A percentile compares a stretch with the other conserved stretches of the same genome.
These are phyloP conservation scores for Gigaspora rosea DNA, from an alignment of 192 early-diverging fungal species.

Conservation along the genomic window DNA sequence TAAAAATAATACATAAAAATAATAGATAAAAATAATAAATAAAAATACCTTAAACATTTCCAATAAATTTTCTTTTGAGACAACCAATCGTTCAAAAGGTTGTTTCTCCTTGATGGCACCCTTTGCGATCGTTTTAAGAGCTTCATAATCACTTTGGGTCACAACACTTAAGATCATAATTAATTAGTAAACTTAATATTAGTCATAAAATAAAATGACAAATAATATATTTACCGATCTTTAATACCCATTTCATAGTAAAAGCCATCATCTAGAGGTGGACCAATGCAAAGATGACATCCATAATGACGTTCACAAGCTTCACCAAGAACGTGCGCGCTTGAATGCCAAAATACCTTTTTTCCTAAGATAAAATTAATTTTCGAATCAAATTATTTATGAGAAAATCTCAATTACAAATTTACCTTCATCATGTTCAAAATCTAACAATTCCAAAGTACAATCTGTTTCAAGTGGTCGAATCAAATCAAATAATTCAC, in stretches of 20 bases:
- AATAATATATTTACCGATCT: slow-evolving; percentile 49
- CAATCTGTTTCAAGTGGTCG: slow-evolving; percentile 84
- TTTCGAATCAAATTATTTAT: neutral
- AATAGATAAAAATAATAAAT: neutral
- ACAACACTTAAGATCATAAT: slow-evolving; percentile 49
- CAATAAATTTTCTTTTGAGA: slow-evolving; percentile 87
- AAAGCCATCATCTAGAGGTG: slow-evolving; percentile 94
- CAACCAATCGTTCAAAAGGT: slow-evolving; percentile 84
- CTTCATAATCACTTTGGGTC: slow-evolving; percentile 79
- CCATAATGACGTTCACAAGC: slow-evolving; percentile 97
- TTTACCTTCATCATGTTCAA: slow-evolving; percentile 85
- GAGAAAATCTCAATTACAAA: neutral
- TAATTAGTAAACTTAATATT: neutral
- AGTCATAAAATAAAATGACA: neutral
- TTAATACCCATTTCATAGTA: slow-evolving; percentile 91
- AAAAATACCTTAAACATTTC: slow-evolving; percentile 85
- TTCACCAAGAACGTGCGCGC: slow-evolving; percentile 96
- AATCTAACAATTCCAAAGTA: slow-evolving; percentile 87
- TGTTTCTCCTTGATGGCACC: slow-evolving; percentile 95
- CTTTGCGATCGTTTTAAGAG: slow-evolving; percentile 85
- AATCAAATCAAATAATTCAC: slow-evolving; percentile 83
- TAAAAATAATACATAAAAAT: neutral
- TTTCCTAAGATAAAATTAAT: slow-evolving; percentile 40
- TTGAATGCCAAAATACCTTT: slow-evolving; percentile 98
- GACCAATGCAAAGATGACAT: slow-evolving; percentile 96